Evolutionary conservation across 2,329 filamentous ascomycete species (phyloP), one percentile per base, ranked within the genome.

Genomic region (Arthroderma sp.): DNA sequence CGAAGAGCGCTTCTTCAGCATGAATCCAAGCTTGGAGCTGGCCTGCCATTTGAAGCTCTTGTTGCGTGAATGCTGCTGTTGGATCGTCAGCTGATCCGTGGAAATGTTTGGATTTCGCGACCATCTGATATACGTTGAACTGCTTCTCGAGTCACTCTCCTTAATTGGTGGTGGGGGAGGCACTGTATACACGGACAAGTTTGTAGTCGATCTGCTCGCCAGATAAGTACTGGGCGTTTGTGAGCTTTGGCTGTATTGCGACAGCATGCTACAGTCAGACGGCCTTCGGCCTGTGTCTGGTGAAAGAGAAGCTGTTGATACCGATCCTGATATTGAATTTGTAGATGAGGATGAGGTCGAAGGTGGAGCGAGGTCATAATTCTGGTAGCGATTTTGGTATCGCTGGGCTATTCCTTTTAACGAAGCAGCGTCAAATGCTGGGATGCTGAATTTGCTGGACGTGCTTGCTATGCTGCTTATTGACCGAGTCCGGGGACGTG

Each of bases 41-140:
- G 42, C 50, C 22, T 47, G 48, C 44, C 48, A 50, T 43, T 51
- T 52, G 11, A 49, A 48, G 42, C 50, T 48, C 38, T 48, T 52
- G 7, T 46, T 45, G 10, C 47, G 42, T 8, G 44, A 41, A 15
- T 48, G 41, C 6, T 40, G 37, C 33, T 43, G 40, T 37, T 47
- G 41, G 8, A 27, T 15, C 8, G 38, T 28, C 29, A 15, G 33
- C 8, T 11, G 32, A 34, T 34, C 32, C 11, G 9, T 11, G 2
- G 8, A 11, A 30, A 4, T 33, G 10, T 29, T 38, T 34, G 1
- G 11, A 6, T 27, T 27, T 38, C 34, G 3, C 9, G 9, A 30
- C n/a, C 11, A 4, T 38, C 28, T 38, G 36, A 34, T 28, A 28
- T 7, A 29, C 34, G 11, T 9, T 9, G 32, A 9, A 9, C 32